Base-by-base conservation (phyloP, 169 alveolate species). In the Perkinsus marinus region DNA sequence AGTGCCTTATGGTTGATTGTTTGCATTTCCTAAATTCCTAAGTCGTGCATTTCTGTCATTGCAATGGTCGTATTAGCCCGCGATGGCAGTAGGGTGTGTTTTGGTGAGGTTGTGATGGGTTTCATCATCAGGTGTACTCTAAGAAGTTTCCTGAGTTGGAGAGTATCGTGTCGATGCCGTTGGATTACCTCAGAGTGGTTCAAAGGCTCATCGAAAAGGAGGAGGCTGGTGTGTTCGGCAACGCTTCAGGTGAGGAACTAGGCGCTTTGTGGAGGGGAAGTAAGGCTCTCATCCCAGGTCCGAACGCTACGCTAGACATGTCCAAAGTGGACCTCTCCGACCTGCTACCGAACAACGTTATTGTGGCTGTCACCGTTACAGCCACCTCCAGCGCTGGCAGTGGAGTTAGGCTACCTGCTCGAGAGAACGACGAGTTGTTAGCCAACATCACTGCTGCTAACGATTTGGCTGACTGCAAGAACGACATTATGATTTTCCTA, bases 291-390 rank as follows among this genome's bases (percentile, higher is more conserved):
- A 41, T 10, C 9, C 34, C 43, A 39, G 38, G 68, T 89, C 41
- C 38, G 46, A 92, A 68, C 5, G 26, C 43, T 0, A 17, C 90
- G 5, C 92, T 92, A 94, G 97, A 94, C 90, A 92, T 96, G 91
- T 93, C 94, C 30, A 94, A 94, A 89, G 95, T 96, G n/a, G 95
- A 94, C 30, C 93, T 96, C 47, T 92, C 94, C 26, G 97, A 96
- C 90, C 92, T 96, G 26, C 91, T 96, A 36, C 97, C 98, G 30
- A 96, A 96, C 69, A 94, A 97, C 30, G 96, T 95, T 90, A 95
- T 95, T 22, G 96, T 96, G 98, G 97, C 98, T 10, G 94, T 96
- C 39, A 95, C 97, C 0, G 97, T 96, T 47, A 96, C 98, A 9
- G 94, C 95, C 37, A 96, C 97, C 34, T 94, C 95, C 93, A 93